Base-by-base conservation (phyloP, 345 rosid genomes). In the Camelina hispida region DNA sequence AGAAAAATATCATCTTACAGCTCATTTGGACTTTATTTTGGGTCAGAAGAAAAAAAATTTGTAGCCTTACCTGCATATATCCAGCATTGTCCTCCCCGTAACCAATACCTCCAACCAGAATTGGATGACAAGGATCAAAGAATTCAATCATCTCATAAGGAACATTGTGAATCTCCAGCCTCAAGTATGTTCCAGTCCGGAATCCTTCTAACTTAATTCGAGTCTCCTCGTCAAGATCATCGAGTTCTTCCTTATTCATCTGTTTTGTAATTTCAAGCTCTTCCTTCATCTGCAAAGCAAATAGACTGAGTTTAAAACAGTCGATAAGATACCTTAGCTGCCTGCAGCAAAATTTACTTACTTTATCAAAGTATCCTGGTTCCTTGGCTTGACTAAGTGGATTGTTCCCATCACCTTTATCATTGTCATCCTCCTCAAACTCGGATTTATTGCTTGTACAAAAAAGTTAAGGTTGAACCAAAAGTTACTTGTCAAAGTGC, bases 61-160 rank as follows among this genome's bases (percentile, higher is more conserved):
- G 59, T 47, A 66, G 53, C 62, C 82, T 81, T 74, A 95, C 99
- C 97, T 95, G 99, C 99, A 95, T 95, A 79, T 84, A 92, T 71
- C 99, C 99, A 65, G 80, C 83, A 82, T 76, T 87, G 78, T 95
- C 97, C 84, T 95, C 99, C 3, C 97, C 97, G 35, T 83, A 81
- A 72, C 93, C 93, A 69, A 95, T 78, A 75, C 97, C 99, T 71
- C 97, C 97, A 59, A 92, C 89, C 72, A 95, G 68, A 79, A 90
- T 54, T 58, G 99, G 97, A 81, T 90, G 90, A 74, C 85, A 83
- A 9, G 99, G 97, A 80, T 92, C 96, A 86, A 90, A 92, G 84
- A 87, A 83, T 73, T 89, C 88, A 47, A 89, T 91, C 99, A 95
- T 92, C 86, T 95, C 97, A 68, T 68, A 95, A 57, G 99, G 94